These are phyloP conservation scores for Colletotrichum lupini DNA, from an alignment of 2,329 filamentous ascomycete genomes.

Conservation along the genomic window DNA sequence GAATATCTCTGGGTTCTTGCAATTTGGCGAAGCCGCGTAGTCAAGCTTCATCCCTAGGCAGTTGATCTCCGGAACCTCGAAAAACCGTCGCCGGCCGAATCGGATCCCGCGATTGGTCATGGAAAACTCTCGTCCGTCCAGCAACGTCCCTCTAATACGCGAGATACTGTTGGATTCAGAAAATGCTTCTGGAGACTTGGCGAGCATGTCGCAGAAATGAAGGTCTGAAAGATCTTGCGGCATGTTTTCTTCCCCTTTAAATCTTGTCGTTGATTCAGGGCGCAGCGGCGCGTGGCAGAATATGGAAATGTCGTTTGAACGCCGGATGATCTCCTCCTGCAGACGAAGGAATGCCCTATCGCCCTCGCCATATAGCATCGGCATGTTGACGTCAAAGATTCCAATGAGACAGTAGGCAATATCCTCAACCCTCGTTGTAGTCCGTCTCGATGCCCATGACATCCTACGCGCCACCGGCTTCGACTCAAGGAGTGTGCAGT, in stretches of 20 bases:
- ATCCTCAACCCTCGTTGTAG: constrained; percentile 40
- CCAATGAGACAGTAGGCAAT: constrained; percentile 42
- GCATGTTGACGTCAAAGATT: constrained; percentile 43
- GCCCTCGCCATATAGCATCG: constrained; percentile 43
- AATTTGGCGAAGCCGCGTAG: not conserved
- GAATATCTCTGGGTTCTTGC: not conserved
- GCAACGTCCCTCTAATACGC: not conserved
- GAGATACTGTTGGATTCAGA: not conserved
- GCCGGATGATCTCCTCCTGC: constrained; percentile 8
- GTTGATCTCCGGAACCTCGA: not conserved
- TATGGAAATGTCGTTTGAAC: constrained; percentile 2
- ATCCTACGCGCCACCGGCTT: constrained; percentile 39
- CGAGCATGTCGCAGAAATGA: not conserved
- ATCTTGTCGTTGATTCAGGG: not conserved
- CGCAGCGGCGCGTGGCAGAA: constrained; percentile 7
- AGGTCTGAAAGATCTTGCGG: not conserved
- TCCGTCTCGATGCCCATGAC: constrained; percentile 41
- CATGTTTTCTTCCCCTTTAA: not conserved
- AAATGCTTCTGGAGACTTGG: constrained; percentile 4
- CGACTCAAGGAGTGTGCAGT: not conserved
- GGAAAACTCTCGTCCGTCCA: not conserved
- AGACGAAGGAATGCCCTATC: constrained; percentile 38
- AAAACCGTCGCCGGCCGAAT: not conserved
- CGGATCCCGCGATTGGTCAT: constrained; percentile 6
- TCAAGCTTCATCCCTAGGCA: not conserved